These are phyloP conservation scores for Syzygium oleosum DNA, from an alignment of 345 rosid genomes.

Conservation along the genomic window DNA sequence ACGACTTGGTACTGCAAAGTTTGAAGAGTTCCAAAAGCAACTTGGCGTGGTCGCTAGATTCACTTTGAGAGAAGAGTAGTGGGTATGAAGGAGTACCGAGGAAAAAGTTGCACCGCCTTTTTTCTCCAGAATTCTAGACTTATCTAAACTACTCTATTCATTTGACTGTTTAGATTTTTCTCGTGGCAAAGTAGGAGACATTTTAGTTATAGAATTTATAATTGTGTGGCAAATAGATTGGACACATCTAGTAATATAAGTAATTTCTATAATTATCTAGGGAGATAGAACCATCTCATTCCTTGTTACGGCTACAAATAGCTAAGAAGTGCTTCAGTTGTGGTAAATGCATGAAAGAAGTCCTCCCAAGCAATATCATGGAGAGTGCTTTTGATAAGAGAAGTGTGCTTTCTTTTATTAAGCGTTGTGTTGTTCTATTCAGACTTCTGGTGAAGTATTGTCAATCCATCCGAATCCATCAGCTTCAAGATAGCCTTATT, in stretches of 20 bases:
- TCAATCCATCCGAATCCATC: constrained; percentile 76
- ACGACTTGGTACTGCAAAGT: background rate
- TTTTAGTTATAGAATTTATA: background rate
- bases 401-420: too few species aligned
- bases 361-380: too few species aligned
- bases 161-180: background rate
- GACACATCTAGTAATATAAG: background rate
- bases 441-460: constrained; percentile 56
- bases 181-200: background rate
- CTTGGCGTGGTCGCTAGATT: background rate
- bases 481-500: constrained; percentile 67
- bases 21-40: background rate
- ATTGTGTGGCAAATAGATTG: background rate
- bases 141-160: background rate
- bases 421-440: background rate
- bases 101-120: background rate
- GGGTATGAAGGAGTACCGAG: background rate
- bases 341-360: background rate
- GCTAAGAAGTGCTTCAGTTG: background rate
- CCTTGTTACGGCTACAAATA: background rate
- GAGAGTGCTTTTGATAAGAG: too few species aligned
- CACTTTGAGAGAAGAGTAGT: background rate
- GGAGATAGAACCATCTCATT: background rate
- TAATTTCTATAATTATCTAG: background rate
- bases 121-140: background rate